Conservation (phyloP, 345 rosid species). For the Bruguiera parviflora region DNA sequence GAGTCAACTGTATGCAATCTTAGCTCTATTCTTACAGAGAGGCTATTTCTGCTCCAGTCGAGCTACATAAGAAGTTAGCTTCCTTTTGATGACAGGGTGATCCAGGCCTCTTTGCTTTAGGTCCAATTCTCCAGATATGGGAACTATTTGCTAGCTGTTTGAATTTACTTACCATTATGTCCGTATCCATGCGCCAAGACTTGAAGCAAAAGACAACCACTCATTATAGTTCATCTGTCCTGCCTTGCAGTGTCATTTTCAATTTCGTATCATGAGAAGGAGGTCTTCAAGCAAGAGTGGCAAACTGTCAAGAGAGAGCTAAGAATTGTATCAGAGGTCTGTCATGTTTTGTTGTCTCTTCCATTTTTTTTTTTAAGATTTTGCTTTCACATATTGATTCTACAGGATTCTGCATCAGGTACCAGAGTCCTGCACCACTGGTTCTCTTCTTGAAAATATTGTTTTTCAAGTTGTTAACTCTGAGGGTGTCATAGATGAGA, state of each 20-base stretch:
- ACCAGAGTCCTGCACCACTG: constrained; percentile 37
- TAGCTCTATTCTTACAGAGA: too few relatives aligned
- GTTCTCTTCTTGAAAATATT: constrained; percentile 43
- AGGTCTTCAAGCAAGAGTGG: constrained; percentile 39
- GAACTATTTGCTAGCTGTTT: too few relatives aligned
- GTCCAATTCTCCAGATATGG: too few relatives aligned
- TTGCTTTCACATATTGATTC: not conserved
- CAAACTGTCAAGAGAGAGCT: constrained; percentile 44
- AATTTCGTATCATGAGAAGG: constrained; percentile 24
- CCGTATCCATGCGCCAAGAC: too few relatives aligned
- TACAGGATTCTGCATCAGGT: constrained; percentile 28
- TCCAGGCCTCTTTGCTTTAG: too few relatives aligned
- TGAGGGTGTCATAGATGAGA: constrained; percentile 38
- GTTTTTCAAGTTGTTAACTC: constrained; percentile 44
- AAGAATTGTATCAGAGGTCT: constrained; percentile 37
- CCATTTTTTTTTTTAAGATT: not conserved
- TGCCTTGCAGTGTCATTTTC: constrained; percentile 41
- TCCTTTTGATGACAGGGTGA: too few relatives aligned
- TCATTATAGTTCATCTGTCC: not conserved
- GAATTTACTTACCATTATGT: too few relatives aligned
- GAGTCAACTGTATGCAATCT: too few relatives aligned
- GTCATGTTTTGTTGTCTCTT: constrained; percentile 10
- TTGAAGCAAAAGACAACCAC: too few relatives aligned
- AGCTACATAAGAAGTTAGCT: too few relatives aligned
- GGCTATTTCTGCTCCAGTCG: too few relatives aligned